Evolutionary conservation across 371 early-diverging fungal genomes (phyloP).

Genomic region (Syncephalastrum sp.): DNA sequence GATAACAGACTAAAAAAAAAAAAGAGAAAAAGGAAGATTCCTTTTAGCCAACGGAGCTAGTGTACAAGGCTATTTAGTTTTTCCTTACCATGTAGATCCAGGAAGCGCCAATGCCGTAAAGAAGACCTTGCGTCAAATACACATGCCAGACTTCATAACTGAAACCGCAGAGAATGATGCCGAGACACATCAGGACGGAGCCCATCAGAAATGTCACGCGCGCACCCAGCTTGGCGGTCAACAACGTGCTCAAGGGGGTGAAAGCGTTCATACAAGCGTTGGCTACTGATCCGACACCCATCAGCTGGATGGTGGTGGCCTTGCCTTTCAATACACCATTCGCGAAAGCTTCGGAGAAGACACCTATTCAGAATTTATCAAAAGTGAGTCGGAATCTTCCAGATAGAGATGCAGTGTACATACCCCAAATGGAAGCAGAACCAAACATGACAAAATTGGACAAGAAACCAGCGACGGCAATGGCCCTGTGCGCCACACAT

Average conservation of each 20-base stretch:
- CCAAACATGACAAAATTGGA: constrained; percentile 43
- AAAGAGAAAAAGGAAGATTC: too few relatives aligned
- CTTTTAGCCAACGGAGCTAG: not conserved
- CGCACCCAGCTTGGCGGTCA: constrained; percentile 41
- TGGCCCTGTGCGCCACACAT: constrained; percentile 23
- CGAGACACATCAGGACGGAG: constrained; percentile 42
- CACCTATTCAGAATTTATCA: constrained; percentile 17
- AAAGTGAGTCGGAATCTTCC: constrained; percentile 1
- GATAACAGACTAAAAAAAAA: constrained; percentile 19
- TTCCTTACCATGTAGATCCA: constrained; percentile 34
- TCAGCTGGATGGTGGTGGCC: constrained; percentile 39
- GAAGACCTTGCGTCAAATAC: constrained; percentile 50
- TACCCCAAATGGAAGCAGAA: constrained; percentile 39
- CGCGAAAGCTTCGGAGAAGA: constrained; percentile 37
- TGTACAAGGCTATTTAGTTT: too few relatives aligned
- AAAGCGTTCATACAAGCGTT: constrained; percentile 43
- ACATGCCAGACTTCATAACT: constrained; percentile 55
- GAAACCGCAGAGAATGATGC: constrained; percentile 48
- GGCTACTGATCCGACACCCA: constrained; percentile 50
- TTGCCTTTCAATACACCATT: constrained; percentile 30
- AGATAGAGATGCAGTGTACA: not conserved
- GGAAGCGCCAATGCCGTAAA: constrained; percentile 48
- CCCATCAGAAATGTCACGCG: constrained; percentile 37
- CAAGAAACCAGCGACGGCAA: constrained; percentile 33
- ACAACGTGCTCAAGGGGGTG: constrained; percentile 40